Base-by-base conservation (phyloP, 805 yeast species). In the Millerago galiae region DNA sequence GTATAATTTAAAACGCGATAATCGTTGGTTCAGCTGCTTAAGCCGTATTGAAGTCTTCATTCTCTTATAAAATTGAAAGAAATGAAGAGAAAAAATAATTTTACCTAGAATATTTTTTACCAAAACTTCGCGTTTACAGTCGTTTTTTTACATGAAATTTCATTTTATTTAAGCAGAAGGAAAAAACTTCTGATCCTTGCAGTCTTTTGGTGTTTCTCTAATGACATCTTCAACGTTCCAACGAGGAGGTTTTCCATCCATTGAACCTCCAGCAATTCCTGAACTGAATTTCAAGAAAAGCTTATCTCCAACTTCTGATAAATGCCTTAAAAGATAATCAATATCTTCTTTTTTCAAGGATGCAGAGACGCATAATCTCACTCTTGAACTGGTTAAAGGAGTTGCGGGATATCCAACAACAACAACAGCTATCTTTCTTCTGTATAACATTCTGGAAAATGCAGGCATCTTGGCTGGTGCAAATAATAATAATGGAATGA, bases 351-450 rank as follows among this genome's bases (percentile, higher is more conserved):
- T 93, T 27, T 95, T 93, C 55, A 95, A 73, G 1, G 98, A 84
- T 0, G 97, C 70, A 42, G 95, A 83, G 54, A 93, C 82, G 71
- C 99, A 93, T 55, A 93, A 78, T 63, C 99, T 79, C 24, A 88
- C 89, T 66, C 99, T 79, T 5, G 95, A 84, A 30, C 89, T 78
- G 34, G 87, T 80, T 51, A 93, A 72, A 29, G 96, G 96, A 0
- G 98, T 91, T 1, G 99, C 99, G 10, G 99, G 99, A 61, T 93
- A 93, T 30, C 98, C 96, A 35, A 91, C 98, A 49, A 91, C 82
- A 29, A 93, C 99, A 38, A 91, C 90, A 3, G 99, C 99, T 47
- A 93, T 81, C 41, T 84, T 84, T 63, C 78, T 71, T 50, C 75
- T 78, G 53, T 83, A 75, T 73, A 91, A 75, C 74, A 79, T 76